Evolutionary conservation across 176 grass and related monocot species (phyloP).

Genomic region (Oryza longistaminata): DNA sequence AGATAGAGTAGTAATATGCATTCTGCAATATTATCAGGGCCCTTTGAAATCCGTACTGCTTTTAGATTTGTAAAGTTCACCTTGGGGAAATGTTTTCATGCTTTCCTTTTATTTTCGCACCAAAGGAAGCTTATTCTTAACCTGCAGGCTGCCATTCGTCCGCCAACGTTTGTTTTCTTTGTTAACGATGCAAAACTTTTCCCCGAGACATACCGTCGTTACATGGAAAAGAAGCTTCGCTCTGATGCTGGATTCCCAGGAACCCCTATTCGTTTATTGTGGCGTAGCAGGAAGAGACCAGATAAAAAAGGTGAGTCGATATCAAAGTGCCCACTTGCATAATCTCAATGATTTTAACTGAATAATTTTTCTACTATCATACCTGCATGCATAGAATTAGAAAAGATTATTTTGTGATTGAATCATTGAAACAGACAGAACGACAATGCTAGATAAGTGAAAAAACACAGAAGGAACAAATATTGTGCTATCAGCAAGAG

Average conservation of each 20-base stretch:
- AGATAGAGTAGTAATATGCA: too few species aligned
- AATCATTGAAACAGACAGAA: not conserved
- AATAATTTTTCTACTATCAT: too few species aligned
- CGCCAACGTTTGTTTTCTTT: constrained; percentile 94
- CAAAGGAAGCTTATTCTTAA: not conserved
- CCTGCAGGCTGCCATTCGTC: constrained; percentile 73
- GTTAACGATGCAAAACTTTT: constrained; percentile 94
- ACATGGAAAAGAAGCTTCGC: constrained; percentile 96
- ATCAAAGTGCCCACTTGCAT: not conserved
- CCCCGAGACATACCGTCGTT: constrained; percentile 76
- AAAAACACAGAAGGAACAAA: not conserved
- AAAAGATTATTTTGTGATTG: not conserved
- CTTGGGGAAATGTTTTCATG: too few species aligned
- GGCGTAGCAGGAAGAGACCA: constrained; percentile 72
- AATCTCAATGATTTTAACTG: not conserved
- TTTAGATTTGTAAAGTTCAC: too few species aligned
- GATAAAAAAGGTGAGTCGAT: constrained; percentile 56
- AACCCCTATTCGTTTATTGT: constrained; percentile 81
- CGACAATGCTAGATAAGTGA: not conserved
- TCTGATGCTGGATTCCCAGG: constrained; percentile 84
- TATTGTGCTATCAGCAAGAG: not conserved
- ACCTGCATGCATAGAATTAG: too few species aligned
- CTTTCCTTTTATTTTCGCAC: too few species aligned
- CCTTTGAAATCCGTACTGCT: too few species aligned
- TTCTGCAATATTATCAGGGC: too few species aligned